Evolutionary conservation across 352 stramenopile species (phyloP), one percentile per base, ranked within the genome.

Genomic region (Pythium apleroticum): DNA sequence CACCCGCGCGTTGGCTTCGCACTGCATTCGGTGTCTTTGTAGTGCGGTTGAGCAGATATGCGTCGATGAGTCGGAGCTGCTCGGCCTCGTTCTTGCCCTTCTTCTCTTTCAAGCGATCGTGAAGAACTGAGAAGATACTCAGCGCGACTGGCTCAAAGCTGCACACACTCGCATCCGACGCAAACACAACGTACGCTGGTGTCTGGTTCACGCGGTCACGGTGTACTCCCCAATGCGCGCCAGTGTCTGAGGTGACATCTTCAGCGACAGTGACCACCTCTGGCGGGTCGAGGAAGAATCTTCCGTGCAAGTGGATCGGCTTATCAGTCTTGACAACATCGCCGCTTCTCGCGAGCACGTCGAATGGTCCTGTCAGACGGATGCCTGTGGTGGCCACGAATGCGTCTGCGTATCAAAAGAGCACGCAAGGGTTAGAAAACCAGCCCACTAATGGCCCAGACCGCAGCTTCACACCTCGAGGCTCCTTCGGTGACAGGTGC

Each of bases 301-400:
- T 72, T 3, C 76, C 79, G 25, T 89, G 81, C n/a, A 90, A 52
- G 68, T 69, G 72, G 46, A 86, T 43, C 30, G 78, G 78, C 56
- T 77, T 81, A 24, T 67, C 52, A 31, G 59, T n/a, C 3, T 33
- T n/a, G 33, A 88, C 57, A 11, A 65, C 43, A 24, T 27, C 65
- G 20, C 54, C 54, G n/a, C 60, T 52, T 35, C 28, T 24, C 11
- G 39, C 41, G 12, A 90, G 66, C 22, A 86, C 35, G n/a, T 83
- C 79, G 46, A 89, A 90, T 1, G 69, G 69, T 28, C 81, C 81
- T 19, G 66, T 75, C 27, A 90, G 53, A 17, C 71, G 66, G 24
- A 89, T 50, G 1, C 64, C 71, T 22, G 86, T 58, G 8, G 78
- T 66, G 17, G 75, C 69, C 24, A 73, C 65, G 55, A 90, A 89